These are phyloP conservation scores for Sporothrix schenckii DNA, from an alignment of 2,329 filamentous ascomycete species.

Conservation along the genomic window DNA sequence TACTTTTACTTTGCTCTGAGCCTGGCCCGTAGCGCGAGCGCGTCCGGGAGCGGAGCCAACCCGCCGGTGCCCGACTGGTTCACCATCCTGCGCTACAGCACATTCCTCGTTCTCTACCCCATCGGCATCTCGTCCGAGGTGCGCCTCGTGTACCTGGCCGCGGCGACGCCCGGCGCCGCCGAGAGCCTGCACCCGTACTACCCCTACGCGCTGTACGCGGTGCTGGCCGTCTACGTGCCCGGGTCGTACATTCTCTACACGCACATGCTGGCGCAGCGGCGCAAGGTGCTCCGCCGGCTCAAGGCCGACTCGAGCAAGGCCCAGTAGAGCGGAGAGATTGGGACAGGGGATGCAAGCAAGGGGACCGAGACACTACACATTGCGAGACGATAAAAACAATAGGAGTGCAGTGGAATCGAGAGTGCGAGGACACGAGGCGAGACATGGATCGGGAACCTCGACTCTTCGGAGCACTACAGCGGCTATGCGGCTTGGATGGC, in stretches of 20 bases:
- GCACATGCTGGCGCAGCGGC: slow-evolving; percentile 91
- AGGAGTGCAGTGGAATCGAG: neutral
- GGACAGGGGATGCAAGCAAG: neutral
- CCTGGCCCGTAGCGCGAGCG: slow-evolving; percentile 52
- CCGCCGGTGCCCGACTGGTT: slow-evolving; percentile 50
- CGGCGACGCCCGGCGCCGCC: slow-evolving; percentile 61
- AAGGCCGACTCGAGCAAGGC: slow-evolving; percentile 51
- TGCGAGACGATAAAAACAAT: neutral
- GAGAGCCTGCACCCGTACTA: slow-evolving; percentile 51
- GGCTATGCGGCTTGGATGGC: neutral
- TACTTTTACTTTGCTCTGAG: slow-evolving; percentile 88
- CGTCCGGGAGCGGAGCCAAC: slow-evolving; percentile 46
- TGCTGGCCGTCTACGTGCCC: slow-evolving; percentile 38
- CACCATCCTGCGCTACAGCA: slow-evolving; percentile 86
- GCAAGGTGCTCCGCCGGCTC: slow-evolving; percentile 72
- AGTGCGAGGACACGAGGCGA: neutral
- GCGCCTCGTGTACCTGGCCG: slow-evolving; percentile 71
- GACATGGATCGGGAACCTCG: neutral
- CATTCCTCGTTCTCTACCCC: slow-evolving; percentile 91
- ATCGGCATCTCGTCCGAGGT: slow-evolving; percentile 89
- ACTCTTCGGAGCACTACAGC: neutral
- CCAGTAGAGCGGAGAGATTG: slow-evolving; percentile 41
- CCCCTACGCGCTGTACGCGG: slow-evolving; percentile 47
- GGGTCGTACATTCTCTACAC: slow-evolving; percentile 84
- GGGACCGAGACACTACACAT: neutral